Evolutionary conservation across 2,329 filamentous ascomycete genomes (phyloP), one percentile per base, ranked within the genome.

Genomic region (Calonectria multiphialidica): DNA sequence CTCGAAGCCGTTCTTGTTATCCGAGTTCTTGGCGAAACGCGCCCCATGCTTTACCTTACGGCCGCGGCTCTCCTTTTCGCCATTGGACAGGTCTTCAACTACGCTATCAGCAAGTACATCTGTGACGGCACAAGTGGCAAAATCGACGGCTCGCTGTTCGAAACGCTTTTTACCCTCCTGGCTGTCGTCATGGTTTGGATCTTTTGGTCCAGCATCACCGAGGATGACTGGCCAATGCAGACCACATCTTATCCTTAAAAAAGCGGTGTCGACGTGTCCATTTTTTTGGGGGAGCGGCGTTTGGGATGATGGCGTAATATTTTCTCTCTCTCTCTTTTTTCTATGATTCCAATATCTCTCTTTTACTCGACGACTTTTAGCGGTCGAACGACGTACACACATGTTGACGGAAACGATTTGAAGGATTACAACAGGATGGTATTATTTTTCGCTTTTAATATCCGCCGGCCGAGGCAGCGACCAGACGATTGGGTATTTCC

Each of bases 161-260:
- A 98, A 83, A 98, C 96, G 0, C 87, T 98, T 8, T 98, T 99
- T 86, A 98, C 96, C 0, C 88, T 98, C 1, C 86, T 96, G 15
- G 89, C 96, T 0, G 95, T 99, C 5, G 88, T 95, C 21, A 91
- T 91, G 85, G 86, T 98, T 75, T 99, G 97, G 96, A 84, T 94
- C 70, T 99, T 99, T 88, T 99, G 97, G 97, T 98, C 95, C 57
- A 98, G 95, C 86, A 99, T 99, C 80, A 99, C 97, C 18, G 97
- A 99, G 85, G 97, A 99, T 80, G 96, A 98, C 86, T 99, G 97
- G 97, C 95, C 96, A 21, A 89, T 90, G 84, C 86, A 88, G 12
- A 82, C 83, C 68, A 82, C 77, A 55, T 77, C 84, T 64, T 89
- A 89, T 75, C 83, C 86, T 62, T 80, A 42, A 23, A 74, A 77